phyloP scores from a whole-genome alignment of 1,284 basidiomycete genomes.

The Sporisorium exsertum region DNA sequence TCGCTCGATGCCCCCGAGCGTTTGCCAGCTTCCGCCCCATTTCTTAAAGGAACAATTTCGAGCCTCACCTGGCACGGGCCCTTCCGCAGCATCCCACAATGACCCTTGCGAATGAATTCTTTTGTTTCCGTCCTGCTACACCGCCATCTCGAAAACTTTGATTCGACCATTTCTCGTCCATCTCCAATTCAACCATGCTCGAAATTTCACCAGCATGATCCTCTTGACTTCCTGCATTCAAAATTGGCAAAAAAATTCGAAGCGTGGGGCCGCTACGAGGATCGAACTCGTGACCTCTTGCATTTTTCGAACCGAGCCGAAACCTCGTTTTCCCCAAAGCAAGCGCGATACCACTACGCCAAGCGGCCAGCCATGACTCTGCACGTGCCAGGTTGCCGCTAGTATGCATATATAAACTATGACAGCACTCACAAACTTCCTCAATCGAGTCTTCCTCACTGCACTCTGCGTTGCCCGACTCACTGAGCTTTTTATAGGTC shows the following conservation, averaged over 20 bases:
- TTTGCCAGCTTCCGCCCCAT: no score
- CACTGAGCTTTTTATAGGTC: no score
- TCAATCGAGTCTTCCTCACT: no score
- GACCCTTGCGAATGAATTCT: no score
- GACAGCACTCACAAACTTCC: neutral
- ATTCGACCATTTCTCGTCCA: constrained; percentile 8
- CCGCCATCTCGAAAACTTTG: constrained; percentile 9
- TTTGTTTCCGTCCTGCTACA: no score
- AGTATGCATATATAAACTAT: constrained; percentile 10
- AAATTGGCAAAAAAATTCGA: constrained; percentile 17
- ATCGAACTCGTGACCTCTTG: constrained; percentile 61
- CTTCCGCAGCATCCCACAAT: no score
- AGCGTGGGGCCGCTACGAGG: constrained; percentile 46
- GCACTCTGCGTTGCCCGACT: no score
- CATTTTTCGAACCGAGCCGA: constrained; percentile 11
- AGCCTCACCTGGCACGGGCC: no score
- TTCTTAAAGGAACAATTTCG: no score
- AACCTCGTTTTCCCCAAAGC: constrained; percentile 28
- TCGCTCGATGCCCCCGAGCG: no score
- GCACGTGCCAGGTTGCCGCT: neutral
- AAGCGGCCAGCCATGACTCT: constrained; percentile 39
- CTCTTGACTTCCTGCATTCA: constrained; percentile 11
- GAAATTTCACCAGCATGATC: neutral
- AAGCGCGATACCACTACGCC: constrained; percentile 59
- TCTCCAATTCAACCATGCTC: constrained; percentile 7